Conservation (phyloP, 495 filamentous ascomycete species). For the Chaetomium tenue region DNA sequence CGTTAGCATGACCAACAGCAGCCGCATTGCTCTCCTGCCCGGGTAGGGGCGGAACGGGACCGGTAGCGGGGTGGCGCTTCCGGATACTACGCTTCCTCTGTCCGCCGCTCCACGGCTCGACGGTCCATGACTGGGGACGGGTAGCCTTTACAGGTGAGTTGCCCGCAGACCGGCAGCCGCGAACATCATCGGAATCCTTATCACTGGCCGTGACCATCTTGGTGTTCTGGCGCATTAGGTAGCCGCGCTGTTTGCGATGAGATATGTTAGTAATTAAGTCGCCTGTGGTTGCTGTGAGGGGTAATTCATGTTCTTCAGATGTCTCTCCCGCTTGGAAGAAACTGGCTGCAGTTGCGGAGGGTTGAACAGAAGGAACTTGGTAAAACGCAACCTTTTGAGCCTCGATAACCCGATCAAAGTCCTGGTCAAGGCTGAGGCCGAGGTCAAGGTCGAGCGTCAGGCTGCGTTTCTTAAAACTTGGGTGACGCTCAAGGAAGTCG, state of each 20-base stretch:
- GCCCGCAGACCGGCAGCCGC: conserved; percentile 61
- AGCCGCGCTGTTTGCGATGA: conserved; percentile 77
- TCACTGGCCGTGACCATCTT: conserved; percentile 91
- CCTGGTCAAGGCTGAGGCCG: conserved; percentile 80
- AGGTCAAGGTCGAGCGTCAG: conserved; percentile 74
- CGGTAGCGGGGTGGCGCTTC: conserved; percentile 52
- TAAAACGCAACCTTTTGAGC: conserved; percentile 89
- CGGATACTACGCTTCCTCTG: conserved; percentile 66
- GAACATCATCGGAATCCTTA: conserved; percentile 50
- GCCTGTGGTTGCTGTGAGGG: conserved; percentile 18
- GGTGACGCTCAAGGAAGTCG: conserved; percentile 49
- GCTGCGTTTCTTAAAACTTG: conserved; percentile 59
- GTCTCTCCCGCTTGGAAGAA: conserved; percentile 6
- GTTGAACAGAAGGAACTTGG: conserved; percentile 44
- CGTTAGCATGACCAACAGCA: conserved; percentile 59
- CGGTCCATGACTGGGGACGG: conserved; percentile 85
- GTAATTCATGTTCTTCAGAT: conserved; percentile 13
- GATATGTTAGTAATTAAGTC: conserved; percentile 56
- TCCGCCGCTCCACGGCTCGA: conserved; percentile 90
- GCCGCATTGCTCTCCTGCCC: conserved; percentile 79
- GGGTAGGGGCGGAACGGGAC: conserved; percentile 76
- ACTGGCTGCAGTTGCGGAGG: conserved; percentile 35
- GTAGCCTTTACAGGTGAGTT: conserved; percentile 68
- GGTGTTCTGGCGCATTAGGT: conserved; percentile 97
- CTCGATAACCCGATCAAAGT: conserved; percentile 95